Evolutionary conservation across 306 rosid genomes (phyloP).

Genomic region (Cicer arietinum): DNA sequence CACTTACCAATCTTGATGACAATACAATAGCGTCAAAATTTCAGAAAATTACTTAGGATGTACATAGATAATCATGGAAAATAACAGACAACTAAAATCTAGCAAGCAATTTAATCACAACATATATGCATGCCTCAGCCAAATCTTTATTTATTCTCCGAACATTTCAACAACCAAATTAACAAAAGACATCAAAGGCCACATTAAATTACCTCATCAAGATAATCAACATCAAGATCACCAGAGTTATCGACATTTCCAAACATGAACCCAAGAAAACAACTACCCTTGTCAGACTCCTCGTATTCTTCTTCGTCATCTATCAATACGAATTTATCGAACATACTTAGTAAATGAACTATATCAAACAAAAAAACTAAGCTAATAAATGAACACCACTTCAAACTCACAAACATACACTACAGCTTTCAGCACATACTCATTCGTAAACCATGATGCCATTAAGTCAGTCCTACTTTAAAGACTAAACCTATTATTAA

Average conservation of each 20-base stretch:
- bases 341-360: slow-evolving; percentile 36
- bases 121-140: slow-evolving; percentile 37
- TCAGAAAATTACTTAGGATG: slow-evolving; percentile 4
- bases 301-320: slow-evolving; percentile 88
- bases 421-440: not conserved
- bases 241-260: slow-evolving; percentile 97
- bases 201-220: slow-evolving; percentile 77
- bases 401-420: not conserved
- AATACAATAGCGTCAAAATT: slow-evolving; percentile 5
- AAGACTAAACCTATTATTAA: slow-evolving; percentile 5
- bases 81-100: slow-evolving; percentile 12
- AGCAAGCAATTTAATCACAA: not conserved
- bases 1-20: slow-evolving; percentile 22
- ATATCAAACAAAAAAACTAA: slow-evolving; percentile 32
- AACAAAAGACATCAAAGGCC: slow-evolving; percentile 34
- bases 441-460: slow-evolving; percentile 22
- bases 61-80: slow-evolving; percentile 15
- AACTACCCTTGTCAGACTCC: slow-evolving; percentile 73
- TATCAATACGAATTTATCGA: slow-evolving; percentile 43
- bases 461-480: slow-evolving; percentile 15
- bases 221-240: slow-evolving; percentile 92
- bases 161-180: slow-evolving; percentile 17
- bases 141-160: slow-evolving; percentile 14
- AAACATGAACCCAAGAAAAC: slow-evolving; percentile 90
- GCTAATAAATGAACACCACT: not conserved